Evolutionary conservation across 768 basidiomycete genomes (phyloP), one percentile per base, ranked within the genome.

Genomic region (Lentinula lateritia): DNA sequence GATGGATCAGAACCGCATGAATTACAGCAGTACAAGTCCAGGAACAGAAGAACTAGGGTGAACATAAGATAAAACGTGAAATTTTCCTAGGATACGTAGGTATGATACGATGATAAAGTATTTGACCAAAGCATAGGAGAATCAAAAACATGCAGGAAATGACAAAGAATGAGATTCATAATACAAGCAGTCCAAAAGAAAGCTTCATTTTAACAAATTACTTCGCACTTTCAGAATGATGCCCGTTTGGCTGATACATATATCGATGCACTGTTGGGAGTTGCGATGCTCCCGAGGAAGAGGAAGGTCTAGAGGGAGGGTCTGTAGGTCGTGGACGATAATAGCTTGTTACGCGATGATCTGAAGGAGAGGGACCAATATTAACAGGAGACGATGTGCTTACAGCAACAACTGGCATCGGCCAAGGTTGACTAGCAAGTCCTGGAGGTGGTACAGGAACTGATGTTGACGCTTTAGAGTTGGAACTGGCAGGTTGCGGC

Each of bases 401-500:
- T 9, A 79, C 84, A 1, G 88, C 87, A 35, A 89, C 81, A 1
- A 85, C 88, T 1, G 88, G 88, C 86, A 89, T 88, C 6, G 88
- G 86, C 81, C 85, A 90, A 4, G 87, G 86, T 53, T 85, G 50
- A 50, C 64, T 15, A 76, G 50, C 10, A n/a, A 72, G 52, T 39
- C 72, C 61, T 28, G 67, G 58, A 72, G 74, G 3, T 72, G 54
- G 38, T 13, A 55, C 10, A 64, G 58, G 20, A 58, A 65, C 12
- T 60, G 56, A 48, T 41, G 69, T 34, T 66, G 63, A 42, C 58
- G 63, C 43, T 15, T 64, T 53, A 39, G 50, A 57, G 28, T 62
- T 60, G 28, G 71, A 60, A 18, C 67, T 63, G 2, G 66, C 63
- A 8, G 78, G 78, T 4, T 75, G 77, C 63, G 78, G 80, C 43